Evolutionary conservation across 805 yeast genomes (phyloP).

Genomic region (Metschnikowia orientalis): DNA sequence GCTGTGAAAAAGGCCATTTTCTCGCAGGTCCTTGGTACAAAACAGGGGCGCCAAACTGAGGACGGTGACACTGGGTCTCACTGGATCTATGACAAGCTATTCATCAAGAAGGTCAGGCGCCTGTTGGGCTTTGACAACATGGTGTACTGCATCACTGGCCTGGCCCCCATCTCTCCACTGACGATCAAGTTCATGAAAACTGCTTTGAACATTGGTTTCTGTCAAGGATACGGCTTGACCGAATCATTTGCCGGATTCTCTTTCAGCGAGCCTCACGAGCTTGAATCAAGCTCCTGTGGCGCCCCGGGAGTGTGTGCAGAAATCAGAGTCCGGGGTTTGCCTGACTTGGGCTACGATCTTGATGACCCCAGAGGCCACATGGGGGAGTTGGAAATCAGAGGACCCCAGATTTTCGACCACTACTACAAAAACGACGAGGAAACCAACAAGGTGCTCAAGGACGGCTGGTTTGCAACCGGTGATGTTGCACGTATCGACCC

Average conservation of each 20-base stretch:
- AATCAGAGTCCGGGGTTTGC: conserved; percentile 54
- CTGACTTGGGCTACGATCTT: conserved; percentile 49
- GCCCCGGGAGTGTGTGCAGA: conserved; percentile 52
- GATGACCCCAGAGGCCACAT: conserved; percentile 27
- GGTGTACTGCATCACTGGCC: conserved; percentile 37
- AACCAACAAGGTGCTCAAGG: conserved; percentile 48
- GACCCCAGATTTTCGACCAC: conserved; percentile 55
- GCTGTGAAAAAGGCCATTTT: conserved; percentile 18
- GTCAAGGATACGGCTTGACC: conserved; percentile 74
- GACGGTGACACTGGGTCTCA: conserved; percentile 21
- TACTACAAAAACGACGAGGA: conserved; percentile 57
- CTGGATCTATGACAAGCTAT: conserved; percentile 15
- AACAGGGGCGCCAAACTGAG: conserved; percentile 14
- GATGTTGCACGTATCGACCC: conserved; percentile 33
- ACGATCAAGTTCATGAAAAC: conserved; percentile 60
- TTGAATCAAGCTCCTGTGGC: conserved; percentile 55
- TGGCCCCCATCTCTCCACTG: conserved; percentile 66
- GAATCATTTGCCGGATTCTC: conserved; percentile 59
- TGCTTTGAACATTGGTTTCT: conserved; percentile 52
- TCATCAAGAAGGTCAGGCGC: conserved; percentile 18
- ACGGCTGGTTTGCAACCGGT: conserved; percentile 54
- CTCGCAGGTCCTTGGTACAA: conserved; percentile 18
- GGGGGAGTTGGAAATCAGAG: conserved; percentile 62
- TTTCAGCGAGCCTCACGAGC: conserved; percentile 39
- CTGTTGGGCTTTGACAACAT: conserved; percentile 34